phyloP scores from a whole-genome alignment of 441 rosid species.

The Syzygium malaccense region DNA sequence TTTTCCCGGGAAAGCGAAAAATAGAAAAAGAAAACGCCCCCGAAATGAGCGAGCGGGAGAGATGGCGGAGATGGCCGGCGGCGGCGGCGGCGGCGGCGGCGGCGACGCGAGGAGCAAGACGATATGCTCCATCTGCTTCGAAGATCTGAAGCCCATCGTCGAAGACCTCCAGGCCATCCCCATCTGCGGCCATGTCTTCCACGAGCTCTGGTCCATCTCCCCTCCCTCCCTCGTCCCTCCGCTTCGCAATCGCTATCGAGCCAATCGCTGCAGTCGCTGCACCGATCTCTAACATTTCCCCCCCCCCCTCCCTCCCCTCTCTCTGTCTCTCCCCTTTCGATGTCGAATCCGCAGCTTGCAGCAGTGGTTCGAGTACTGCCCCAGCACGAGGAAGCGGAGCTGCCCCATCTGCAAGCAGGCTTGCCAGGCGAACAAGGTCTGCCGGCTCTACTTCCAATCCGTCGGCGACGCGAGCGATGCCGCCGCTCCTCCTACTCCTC shows the following conservation, averaged over 20 bases:
- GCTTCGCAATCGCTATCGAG: background rate
- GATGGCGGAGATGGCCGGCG: conserved; percentile 1
- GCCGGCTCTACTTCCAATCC: conserved; percentile 80
- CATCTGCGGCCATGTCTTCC: conserved; percentile 88
- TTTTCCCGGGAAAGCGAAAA: background rate
- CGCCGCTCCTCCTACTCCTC: background rate
- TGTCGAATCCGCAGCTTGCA: conserved; percentile 53
- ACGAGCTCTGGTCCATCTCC: conserved; percentile 66
- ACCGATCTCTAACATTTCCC: background rate
- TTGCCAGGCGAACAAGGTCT: conserved; percentile 36
- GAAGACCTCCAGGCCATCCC: conserved; percentile 81
- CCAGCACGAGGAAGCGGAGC: conserved; percentile 45
- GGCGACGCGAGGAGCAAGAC: conserved; percentile 33
- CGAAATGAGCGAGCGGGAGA: background rate
- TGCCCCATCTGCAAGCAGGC: conserved; percentile 92
- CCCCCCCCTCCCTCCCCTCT: background rate
- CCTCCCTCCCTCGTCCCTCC: background rate
- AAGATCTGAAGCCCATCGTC: conserved; percentile 79
- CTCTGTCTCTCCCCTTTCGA: background rate
- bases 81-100: too few species aligned
- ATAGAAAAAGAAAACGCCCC: background rate
- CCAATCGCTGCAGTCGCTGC: background rate
- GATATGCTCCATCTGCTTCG: conserved; percentile 80
- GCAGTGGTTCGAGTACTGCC: conserved; percentile 92
- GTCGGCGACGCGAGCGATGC: conserved; percentile 44